Evolutionary conservation across 169 alveolate genomes (phyloP), one percentile per base, ranked within the genome.

Genomic region (Eimeria necatrix): DNA sequence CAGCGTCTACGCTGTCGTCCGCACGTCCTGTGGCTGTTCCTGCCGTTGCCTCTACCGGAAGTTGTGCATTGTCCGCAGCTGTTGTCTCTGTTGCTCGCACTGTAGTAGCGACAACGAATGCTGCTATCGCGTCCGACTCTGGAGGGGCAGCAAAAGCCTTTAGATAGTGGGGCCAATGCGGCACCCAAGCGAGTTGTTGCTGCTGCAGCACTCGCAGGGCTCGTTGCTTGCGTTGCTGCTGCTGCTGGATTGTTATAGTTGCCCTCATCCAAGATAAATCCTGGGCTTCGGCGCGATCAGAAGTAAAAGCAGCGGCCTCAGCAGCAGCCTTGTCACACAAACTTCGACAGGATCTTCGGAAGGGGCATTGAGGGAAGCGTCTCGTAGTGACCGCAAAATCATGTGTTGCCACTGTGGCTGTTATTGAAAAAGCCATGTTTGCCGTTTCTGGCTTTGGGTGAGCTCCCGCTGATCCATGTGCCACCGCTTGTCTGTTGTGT

Each of bases 161-260:
- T 41, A 76, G 59, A 32, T 24, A 46, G 41, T 41, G 87, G 87
- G 87, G 87, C 14, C 12, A 3, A 26, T 41, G 26, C 61, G 24
- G 87, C 87, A 41, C 14, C 41, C 59, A n/a, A 10, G 2, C 18
- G 68, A 48, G 87, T 24, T 18, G 78, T 1, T 68, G 78, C 78
- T 18, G 78, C 78, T n/a, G 78, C 78, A 68, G 78, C 78, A 68
- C 41, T 68, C 78, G 78, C 64, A 76, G 64, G 16, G 87, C 87
- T 12, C 20, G 68, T 60, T 41, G 6, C 87, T 14, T 76, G 41
- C 59, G 32, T 18, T 76, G 87, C 26, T 76, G 87, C 64, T 20
- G 3, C 59, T 76, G 64, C 61, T 41, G 87, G 61, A 16, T 56
- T 41, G 87, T 76, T 49, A 41, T n/a, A 4, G 87, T 20, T 56